phyloP scores from a whole-genome alignment of 1,284 basidiomycete species.

The Ustilago loliicola region DNA sequence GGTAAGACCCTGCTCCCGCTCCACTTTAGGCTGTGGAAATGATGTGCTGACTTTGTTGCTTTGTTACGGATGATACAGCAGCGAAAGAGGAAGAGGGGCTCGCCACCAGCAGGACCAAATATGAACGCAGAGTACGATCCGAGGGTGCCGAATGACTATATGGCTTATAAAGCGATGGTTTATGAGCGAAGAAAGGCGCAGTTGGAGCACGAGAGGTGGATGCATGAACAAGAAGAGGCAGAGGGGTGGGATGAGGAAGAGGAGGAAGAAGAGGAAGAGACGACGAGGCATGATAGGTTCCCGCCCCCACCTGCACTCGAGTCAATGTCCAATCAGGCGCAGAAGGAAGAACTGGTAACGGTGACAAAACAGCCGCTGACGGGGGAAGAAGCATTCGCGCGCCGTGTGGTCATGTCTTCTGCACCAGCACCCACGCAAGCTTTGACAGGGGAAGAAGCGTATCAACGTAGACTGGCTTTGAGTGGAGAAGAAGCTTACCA shows the following conservation, averaged over 20 bases:
- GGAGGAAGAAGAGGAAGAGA: constrained; percentile 22
- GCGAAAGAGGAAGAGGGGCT: constrained; percentile 46
- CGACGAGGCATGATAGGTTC: background rate
- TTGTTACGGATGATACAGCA: background rate
- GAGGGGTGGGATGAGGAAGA: constrained; percentile 21
- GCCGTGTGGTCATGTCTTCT: constrained; percentile 28
- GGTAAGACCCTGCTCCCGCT: constrained; percentile 31
- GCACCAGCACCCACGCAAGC: background rate
- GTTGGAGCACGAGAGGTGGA: constrained; percentile 17
- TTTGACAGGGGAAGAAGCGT: constrained; percentile 33
- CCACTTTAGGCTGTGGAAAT: background rate
- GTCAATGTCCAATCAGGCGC: background rate
- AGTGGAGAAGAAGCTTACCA: constrained; percentile 48
- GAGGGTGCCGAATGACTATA: constrained; percentile 63
- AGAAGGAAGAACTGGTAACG: background rate
- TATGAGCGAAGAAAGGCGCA: constrained; percentile 45
- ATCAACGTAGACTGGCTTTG: constrained; percentile 20
- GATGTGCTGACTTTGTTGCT: background rate
- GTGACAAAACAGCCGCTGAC: constrained; percentile 6
- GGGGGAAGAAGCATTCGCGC: constrained; percentile 47
- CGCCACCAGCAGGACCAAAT: constrained; percentile 39
- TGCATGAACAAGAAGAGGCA: constrained; percentile 25
- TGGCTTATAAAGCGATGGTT: constrained; percentile 55
- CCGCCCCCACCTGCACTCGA: constrained; percentile 1
- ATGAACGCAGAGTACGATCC: constrained; percentile 67